Conservation (phyloP, 768 basidiomycete species). For the Lentinula sp. region DNA sequence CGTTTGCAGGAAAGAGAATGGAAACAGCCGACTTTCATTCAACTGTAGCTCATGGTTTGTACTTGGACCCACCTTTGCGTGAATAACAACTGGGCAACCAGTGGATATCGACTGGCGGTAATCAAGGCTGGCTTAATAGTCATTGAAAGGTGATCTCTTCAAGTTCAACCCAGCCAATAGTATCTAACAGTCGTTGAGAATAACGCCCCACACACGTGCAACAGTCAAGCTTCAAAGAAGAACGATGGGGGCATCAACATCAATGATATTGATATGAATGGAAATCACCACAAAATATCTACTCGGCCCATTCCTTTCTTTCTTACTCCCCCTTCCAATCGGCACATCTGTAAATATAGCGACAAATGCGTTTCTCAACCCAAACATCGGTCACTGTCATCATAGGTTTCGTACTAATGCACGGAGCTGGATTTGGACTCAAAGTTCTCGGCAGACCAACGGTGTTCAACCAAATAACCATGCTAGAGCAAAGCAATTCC, state of each 20-base stretch:
- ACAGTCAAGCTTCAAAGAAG: neutral
- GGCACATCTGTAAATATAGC: neutral
- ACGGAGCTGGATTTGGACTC: neutral
- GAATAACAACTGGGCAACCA: no score
- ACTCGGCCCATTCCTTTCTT: neutral
- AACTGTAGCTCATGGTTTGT: no score
- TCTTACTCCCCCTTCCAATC: neutral
- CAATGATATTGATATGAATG: neutral
- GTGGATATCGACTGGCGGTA: no score
- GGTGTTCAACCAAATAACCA: constrained; percentile 1
- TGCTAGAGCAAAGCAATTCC: constrained; percentile 6
- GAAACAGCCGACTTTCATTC: no score
- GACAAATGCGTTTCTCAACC: neutral
- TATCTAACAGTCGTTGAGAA: no score
- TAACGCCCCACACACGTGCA: neutral
- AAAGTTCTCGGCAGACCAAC: neutral
- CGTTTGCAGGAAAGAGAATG: no score
- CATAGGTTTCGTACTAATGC: neutral
- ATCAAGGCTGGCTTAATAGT: no score
- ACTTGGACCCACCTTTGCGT: no score
- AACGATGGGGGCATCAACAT: neutral
- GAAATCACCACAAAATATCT: neutral
- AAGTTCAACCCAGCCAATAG: no score
- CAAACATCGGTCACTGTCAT: neutral
- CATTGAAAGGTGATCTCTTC: no score